Evolutionary conservation across 192 early-diverging fungal species (phyloP).

Genomic region (Entomortierella parvispora): DNA sequence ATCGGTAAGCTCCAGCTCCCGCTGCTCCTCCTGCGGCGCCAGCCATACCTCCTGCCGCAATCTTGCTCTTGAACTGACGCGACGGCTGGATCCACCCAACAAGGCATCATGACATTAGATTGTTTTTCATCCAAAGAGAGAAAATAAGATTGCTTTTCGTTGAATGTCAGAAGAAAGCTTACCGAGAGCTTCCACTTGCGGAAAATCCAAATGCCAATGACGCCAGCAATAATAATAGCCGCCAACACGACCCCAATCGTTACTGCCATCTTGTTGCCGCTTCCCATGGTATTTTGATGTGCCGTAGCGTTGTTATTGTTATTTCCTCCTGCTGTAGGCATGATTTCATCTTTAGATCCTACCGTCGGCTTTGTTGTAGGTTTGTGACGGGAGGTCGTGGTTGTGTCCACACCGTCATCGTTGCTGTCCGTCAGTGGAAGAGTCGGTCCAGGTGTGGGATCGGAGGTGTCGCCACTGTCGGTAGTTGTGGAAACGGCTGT

Average conservation of each 20-base stretch:
- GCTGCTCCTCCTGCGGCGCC: neutral
- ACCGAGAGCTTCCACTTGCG: conserved; percentile 52
- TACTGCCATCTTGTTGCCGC: neutral
- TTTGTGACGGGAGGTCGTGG: neutral
- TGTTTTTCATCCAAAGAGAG: neutral
- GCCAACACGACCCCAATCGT: conserved; percentile 29
- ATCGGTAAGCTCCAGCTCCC: neutral
- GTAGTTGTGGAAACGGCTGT: too few relatives aligned
- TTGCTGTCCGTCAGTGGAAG: neutral
- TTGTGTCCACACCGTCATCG: neutral
- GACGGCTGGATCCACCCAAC: conserved; percentile 20
- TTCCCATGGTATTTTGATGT: neutral
- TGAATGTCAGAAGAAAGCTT: neutral
- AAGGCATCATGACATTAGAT: too few relatives aligned
- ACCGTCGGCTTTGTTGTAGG: neutral
- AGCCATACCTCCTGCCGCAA: neutral
- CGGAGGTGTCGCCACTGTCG: too few relatives aligned
- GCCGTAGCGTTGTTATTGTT: neutral
- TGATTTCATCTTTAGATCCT: neutral
- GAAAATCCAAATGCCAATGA: conserved; percentile 49
- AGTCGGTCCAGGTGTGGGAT: too few relatives aligned
- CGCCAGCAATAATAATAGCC: conserved; percentile 10
- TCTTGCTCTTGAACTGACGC: conserved; percentile 38
- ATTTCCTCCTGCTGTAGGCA: neutral
- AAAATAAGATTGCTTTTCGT: neutral